phyloP scores from a whole-genome alignment of 2,329 filamentous ascomycete species.

The Cladosporium austrohemisphaericum region DNA sequence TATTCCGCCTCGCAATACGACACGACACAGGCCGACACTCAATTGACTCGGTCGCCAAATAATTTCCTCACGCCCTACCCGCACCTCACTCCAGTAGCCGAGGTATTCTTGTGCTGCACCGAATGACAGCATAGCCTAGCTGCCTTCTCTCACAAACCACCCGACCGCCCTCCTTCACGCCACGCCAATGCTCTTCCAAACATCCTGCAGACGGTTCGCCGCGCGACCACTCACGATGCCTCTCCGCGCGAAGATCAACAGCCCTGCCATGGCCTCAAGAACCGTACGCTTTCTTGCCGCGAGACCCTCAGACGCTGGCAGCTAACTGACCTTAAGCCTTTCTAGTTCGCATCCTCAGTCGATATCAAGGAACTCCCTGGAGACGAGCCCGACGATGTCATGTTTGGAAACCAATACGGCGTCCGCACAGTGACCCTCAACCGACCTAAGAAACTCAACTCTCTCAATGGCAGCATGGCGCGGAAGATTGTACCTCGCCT shows the following conservation, averaged over 20 bases:
- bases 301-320: conserved; percentile 12
- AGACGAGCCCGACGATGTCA: conserved; percentile 83
- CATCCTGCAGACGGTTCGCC: conserved; percentile 38
- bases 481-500: conserved; percentile 88
- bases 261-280: conserved; percentile 51
- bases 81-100: not conserved
- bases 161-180: conserved; percentile 2
- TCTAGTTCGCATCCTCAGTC: conserved; percentile 27
- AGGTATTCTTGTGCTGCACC: conserved; percentile 9
- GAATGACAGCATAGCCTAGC: conserved; percentile 14
- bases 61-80: not conserved
- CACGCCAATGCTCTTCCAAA: conserved; percentile 45
- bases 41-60: not conserved
- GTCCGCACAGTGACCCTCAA: conserved; percentile 92
- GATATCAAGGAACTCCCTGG: conserved; percentile 54
- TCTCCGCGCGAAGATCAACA: conserved; percentile 69
- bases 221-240: conserved; percentile 60
- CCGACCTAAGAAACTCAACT: conserved; percentile 85
- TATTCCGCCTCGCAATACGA: no score
- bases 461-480: conserved; percentile 90
- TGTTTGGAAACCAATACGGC: conserved; percentile 86
- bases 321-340: conserved; percentile 32
- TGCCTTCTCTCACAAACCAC: conserved; percentile 4
- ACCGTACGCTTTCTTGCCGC: conserved; percentile 46
- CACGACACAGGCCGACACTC: no score